Evolutionary conservation across 2,329 filamentous ascomycete species (phyloP).

Genomic region (Plectosphaerella sp.): DNA sequence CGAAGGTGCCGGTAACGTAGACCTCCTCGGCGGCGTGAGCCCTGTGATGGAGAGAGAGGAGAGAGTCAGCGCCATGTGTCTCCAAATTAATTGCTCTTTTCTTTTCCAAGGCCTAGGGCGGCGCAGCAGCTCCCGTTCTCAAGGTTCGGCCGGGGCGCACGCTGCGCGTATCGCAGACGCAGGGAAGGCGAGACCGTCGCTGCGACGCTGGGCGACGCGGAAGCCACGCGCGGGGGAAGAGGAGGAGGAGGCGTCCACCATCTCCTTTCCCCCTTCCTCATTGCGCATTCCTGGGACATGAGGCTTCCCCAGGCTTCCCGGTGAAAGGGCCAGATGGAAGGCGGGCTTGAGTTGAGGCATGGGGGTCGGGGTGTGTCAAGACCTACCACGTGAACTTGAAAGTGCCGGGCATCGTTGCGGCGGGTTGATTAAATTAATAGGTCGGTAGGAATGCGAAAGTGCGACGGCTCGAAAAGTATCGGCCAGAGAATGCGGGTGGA

Average conservation of each 20-base stretch:
- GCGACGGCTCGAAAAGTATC: constrained; percentile 1
- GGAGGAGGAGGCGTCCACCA: no score
- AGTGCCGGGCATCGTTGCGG: constrained; percentile 4
- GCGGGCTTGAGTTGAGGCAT: background rate
- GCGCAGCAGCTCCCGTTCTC: background rate
- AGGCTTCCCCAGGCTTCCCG: background rate
- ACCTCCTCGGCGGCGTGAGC: constrained; percentile 79
- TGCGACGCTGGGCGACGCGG: background rate
- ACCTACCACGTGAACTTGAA: constrained; percentile 14
- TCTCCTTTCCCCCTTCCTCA: no score
- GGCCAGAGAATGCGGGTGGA: no score
- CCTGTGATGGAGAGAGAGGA: constrained; percentile 47
- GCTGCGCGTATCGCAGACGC: no score
- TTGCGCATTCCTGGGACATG: no score
- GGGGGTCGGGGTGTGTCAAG: background rate
- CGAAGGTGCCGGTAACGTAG: constrained; percentile 93
- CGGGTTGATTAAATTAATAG: no score
- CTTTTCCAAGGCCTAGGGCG: no score
- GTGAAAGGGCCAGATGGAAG: no score
- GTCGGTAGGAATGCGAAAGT: background rate
- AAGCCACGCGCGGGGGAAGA: background rate
- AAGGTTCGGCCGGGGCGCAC: no score
- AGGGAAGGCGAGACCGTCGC: background rate
- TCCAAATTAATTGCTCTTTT: background rate
- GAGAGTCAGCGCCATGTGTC: constrained; percentile 7